Evolutionary conservation across 306 rosid species (phyloP), one percentile per base, ranked within the genome.

Genomic region (Cicer arietinum): DNA sequence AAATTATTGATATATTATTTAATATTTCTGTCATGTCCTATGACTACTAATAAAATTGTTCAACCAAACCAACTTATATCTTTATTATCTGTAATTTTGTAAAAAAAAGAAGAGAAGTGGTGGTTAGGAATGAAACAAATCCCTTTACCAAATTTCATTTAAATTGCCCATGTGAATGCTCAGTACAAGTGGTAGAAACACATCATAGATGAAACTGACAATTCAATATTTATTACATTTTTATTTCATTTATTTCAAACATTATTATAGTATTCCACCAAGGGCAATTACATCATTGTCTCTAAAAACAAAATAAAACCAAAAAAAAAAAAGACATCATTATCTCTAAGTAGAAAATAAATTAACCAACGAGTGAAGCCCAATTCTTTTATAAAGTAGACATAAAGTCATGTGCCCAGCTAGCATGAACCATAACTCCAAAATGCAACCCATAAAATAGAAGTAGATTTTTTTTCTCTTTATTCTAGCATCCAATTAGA

Each of bases 201-300:
- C 60, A 45, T 25, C 6, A 39, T 4, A 69, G 14, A 30, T 39
- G 76, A 74, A 53, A 37, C 80, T 46, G 83, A 57, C 75, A 74
- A 57, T 57, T 74, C 57, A 78, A 74, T 16, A 74, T 82, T 78
- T 54, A 77, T 78, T 82, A 43, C n/a, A 56, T 1, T 14, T 17
- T 14, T 8, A 56, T 60, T 50, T 39, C 25, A n/a, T 11, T 73
- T 14, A 65, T 52, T 60, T 48, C 70, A 39, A 43, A 25, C 6
- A 30, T 30, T 30, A 30, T 30, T 43, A 61, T 12, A 69, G 14
- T 46, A 42, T 61, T 62, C 10, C 39, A 46, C 3, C 1, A 14
- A 48, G 17, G 46, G 22, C 77, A 74, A 46, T 56, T 57, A 52
- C 51, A 77, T 30, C 16, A 41, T 10, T 43, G 76, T 77, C 73